These are phyloP conservation scores for Cladophialophora immunda DNA, from an alignment of 2,329 filamentous ascomycete species.

Conservation along the genomic window DNA sequence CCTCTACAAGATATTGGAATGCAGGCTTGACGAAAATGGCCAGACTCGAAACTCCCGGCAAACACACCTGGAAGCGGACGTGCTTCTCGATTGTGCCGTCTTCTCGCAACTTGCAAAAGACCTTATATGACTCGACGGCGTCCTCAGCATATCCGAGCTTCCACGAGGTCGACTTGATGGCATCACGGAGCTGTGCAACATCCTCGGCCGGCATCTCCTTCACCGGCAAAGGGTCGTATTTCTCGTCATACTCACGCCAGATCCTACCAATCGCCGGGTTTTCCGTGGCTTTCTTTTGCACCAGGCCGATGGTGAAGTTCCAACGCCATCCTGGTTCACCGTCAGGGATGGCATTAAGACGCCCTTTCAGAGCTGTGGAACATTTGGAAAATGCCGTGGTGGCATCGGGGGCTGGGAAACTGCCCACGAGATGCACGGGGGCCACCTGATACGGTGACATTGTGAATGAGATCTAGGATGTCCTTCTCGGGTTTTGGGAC, in stretches of 20 bases:
- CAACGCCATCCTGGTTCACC: conserved; percentile 18
- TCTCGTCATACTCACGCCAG: conserved; percentile 22
- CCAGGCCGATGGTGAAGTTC: conserved; percentile 25
- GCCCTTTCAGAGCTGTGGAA: conserved; percentile 7
- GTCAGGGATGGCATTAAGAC: conserved; percentile 1
- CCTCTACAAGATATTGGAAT: conserved; percentile 20
- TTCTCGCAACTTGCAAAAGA: conserved; percentile 41
- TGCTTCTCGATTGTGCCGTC: conserved; percentile 39
- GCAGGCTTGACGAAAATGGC: conserved; percentile 22
- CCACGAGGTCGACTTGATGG: conserved; percentile 13
- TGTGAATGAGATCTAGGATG: background rate
- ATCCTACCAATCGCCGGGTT: conserved; percentile 19
- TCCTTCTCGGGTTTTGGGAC: background rate
- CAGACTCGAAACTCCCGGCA: conserved; percentile 39
- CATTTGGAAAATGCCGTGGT: conserved; percentile 12
- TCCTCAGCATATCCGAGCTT: conserved; percentile 42
- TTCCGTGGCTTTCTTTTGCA: conserved; percentile 16
- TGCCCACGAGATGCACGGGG: conserved; percentile 16
- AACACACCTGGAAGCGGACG: conserved; percentile 47
- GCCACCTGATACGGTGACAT: conserved; percentile 10
- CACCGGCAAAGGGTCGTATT: conserved; percentile 17
- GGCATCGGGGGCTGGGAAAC: conserved; percentile 16
- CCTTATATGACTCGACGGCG: conserved; percentile 43
- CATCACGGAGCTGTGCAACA: background rate
- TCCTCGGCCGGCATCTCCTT: conserved; percentile 15